A percentile compares a stretch with the other conserved stretches of the same genome.
Evolutionary conservation across 2,329 filamentous ascomycete species (phyloP).

Genomic region (Orbilia blumenaviensis): DNA sequence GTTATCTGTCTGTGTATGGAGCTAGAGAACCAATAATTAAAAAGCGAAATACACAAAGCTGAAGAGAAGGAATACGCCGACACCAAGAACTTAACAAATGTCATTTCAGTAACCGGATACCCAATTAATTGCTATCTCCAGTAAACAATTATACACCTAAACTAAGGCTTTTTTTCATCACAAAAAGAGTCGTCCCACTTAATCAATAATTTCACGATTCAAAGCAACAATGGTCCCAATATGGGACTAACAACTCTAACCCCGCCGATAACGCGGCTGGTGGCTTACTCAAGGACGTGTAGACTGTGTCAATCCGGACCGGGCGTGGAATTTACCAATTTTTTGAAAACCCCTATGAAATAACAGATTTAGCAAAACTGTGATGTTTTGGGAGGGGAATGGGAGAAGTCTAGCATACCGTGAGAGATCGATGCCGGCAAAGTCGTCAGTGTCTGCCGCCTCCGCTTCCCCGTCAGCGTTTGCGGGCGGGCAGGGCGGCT

Average conservation of each 20-base stretch:
- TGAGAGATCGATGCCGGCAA: slow-evolving; percentile 53
- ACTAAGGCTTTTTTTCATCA: background rate
- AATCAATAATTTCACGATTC: background rate
- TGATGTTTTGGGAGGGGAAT: background rate
- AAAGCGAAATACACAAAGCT: background rate
- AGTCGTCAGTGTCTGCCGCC: slow-evolving; percentile 37
- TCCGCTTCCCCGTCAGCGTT: slow-evolving; percentile 29
- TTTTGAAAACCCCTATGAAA: slow-evolving; percentile 51
- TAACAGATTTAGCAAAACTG: slow-evolving; percentile 5
- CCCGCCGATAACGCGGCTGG: background rate
- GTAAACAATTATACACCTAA: background rate
- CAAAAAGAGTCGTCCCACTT: background rate
- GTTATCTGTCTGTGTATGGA: background rate
- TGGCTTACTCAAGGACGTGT: slow-evolving; percentile 3
- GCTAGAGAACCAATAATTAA: background rate
- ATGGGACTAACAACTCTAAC: background rate
- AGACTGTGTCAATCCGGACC: slow-evolving; percentile 28
- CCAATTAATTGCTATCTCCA: background rate
- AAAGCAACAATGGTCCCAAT: background rate
- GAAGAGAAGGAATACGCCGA: background rate
- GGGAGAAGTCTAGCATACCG: slow-evolving; percentile 12
- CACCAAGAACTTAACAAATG: background rate
- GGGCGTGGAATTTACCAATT: slow-evolving; percentile 52
- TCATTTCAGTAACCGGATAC: background rate
- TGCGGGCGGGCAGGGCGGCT: background rate